phyloP scores from a whole-genome alignment of 1,284 basidiomycete species.

The Peniophora sp. region DNA sequence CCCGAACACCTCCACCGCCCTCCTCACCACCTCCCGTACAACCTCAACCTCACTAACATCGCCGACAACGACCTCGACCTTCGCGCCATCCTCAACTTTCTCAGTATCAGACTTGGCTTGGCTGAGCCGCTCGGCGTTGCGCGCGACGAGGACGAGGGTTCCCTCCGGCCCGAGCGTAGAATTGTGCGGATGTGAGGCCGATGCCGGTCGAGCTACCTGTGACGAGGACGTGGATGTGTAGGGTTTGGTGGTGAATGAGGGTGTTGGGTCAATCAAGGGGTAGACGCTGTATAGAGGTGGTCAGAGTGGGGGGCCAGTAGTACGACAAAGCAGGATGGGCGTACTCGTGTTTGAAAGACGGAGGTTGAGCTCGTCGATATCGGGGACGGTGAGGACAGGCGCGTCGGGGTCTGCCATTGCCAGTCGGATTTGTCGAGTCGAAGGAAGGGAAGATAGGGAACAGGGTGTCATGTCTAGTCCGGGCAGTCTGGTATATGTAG shows the following conservation, averaged over 20 bases:
- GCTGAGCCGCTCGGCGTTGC: neutral
- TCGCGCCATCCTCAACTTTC: neutral
- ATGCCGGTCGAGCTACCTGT: neutral
- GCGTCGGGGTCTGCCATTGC: too few relatives aligned
- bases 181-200: neutral
- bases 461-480: too few relatives aligned
- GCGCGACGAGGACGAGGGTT: neutral
- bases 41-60: neutral
- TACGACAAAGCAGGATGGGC: neutral
- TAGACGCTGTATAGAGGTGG: neutral
- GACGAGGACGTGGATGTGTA: neutral
- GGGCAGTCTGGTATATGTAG: too few relatives aligned
- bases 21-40: conserved; percentile 4
- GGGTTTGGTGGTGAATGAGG: neutral
- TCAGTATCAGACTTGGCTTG: neutral
- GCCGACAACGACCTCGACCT: neutral
- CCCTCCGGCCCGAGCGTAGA: neutral
- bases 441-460: too few relatives aligned
- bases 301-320: neutral
- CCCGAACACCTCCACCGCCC: conserved; percentile 6
- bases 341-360: neutral
- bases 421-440: too few relatives aligned
- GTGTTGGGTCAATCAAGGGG: neutral
- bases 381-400: neutral
- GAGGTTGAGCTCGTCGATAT: neutral